Percentiles rank a stretch among this genome's conserved stretches.
Evolutionary conservation across 495 filamentous ascomycete genomes (phyloP).

Genomic region (Daldinia childiae): DNA sequence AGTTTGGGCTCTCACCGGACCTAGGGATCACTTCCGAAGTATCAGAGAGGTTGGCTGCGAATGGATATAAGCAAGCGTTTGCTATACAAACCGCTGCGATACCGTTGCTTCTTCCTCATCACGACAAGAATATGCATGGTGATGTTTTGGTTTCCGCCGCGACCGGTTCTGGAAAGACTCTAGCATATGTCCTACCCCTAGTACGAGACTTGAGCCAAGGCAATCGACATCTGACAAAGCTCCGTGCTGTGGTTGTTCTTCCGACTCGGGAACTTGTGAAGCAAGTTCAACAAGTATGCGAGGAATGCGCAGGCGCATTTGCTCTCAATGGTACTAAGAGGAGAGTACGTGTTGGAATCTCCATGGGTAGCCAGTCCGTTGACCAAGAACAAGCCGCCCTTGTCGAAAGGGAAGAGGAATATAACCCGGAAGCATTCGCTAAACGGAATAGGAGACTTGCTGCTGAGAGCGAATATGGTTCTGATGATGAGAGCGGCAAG

Average conservation of each 20-base stretch:
- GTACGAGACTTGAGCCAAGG: conserved; percentile 73
- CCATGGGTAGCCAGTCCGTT: conserved; percentile 80
- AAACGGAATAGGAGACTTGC: conserved; percentile 37
- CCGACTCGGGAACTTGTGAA: conserved; percentile 90
- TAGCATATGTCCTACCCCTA: conserved; percentile 89
- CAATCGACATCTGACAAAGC: conserved; percentile 59
- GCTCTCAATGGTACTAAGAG: conserved; percentile 59
- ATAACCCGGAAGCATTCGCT: conserved; percentile 48
- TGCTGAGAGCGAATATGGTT: conserved; percentile 23
- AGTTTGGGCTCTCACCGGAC: conserved; percentile 65
- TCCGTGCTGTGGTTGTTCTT: conserved; percentile 83
- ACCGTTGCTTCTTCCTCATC: conserved; percentile 73
- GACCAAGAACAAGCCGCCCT: conserved; percentile 76
- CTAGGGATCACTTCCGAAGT: conserved; percentile 57
- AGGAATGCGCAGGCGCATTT: conserved; percentile 67
- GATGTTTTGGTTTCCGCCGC: conserved; percentile 89
- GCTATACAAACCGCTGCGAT: conserved; percentile 85
- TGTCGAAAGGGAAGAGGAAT: conserved; percentile 66
- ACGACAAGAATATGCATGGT: conserved; percentile 63
- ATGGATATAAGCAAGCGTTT: conserved; percentile 78
- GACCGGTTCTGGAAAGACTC: conserved; percentile 93
- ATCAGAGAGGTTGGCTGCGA: conserved; percentile 65
- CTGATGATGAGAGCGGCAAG: conserved; percentile 26
- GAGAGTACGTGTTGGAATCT: conserved; percentile 77
- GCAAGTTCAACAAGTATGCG: conserved; percentile 78